Conservation (phyloP, 495 filamentous ascomycete genomes). For the Xanthoparmelia taractica region DNA sequence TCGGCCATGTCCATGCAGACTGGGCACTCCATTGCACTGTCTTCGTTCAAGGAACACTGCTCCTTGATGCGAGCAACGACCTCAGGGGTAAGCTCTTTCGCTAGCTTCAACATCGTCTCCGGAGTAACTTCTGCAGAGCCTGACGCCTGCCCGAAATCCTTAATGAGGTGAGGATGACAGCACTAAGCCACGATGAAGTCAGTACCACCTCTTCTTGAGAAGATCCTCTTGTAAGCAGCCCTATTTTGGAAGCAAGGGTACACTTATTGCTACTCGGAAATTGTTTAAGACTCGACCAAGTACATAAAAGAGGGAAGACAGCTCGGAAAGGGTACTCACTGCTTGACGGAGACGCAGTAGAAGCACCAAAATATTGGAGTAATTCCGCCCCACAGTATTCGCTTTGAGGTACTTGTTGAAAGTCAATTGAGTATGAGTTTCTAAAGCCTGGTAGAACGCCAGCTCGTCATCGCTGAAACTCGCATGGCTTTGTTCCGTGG, state of each 20-base stretch:
- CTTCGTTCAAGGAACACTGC: conserved; percentile 38
- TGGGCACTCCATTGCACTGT: conserved; percentile 57
- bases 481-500: conserved; percentile 55
- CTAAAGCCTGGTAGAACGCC: conserved; percentile 64
- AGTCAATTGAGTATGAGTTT: conserved; percentile 54
- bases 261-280: not conserved
- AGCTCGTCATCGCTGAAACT: conserved; percentile 69
- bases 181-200: conserved; percentile 33
- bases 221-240: not conserved
- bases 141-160: conserved; percentile 56
- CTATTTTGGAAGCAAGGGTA: not conserved
- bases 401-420: conserved; percentile 73
- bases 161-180: conserved; percentile 87
- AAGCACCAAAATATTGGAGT: conserved; percentile 76
- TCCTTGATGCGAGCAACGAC: conserved; percentile 64
- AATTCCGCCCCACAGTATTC: conserved; percentile 67
- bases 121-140: conserved; percentile 40
- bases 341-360: conserved; percentile 86
- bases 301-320: not conserved
- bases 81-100: conserved; percentile 49
- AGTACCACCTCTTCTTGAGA: not conserved
- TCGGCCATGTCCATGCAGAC: conserved; percentile 71
- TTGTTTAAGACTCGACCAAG: not conserved
- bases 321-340: not conserved
- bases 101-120: conserved; percentile 56